phyloP scores from a whole-genome alignment of 2,329 filamentous ascomycete species.

The Ampelomyces quisqualis region DNA sequence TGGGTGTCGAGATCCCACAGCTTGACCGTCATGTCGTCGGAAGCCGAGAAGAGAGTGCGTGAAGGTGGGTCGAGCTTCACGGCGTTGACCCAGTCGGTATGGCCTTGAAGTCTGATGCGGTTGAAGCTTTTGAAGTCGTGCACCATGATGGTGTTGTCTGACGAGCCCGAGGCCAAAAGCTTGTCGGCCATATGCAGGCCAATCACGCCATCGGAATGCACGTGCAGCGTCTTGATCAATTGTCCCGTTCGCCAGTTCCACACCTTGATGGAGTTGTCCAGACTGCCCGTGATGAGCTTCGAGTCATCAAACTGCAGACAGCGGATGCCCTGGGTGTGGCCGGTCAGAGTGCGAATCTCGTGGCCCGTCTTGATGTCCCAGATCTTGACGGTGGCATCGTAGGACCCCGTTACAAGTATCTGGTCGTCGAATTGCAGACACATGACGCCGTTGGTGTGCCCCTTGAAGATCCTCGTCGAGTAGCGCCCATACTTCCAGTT shows the following conservation, averaged over 20 bases:
- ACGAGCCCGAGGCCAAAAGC: conserved; percentile 82
- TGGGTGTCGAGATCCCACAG: conserved; percentile 91
- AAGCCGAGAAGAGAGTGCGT: conserved; percentile 86
- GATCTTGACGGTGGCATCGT: conserved; percentile 92
- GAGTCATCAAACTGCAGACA: conserved; percentile 90
- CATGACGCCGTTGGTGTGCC: conserved; percentile 85
- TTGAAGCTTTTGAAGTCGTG: conserved; percentile 88
- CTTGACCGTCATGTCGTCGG: conserved; percentile 87
- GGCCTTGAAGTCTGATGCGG: conserved; percentile 76
- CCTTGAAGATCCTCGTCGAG: conserved; percentile 78
- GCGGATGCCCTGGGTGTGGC: conserved; percentile 80
- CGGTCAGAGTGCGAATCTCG: conserved; percentile 78
- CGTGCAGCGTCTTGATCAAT: conserved; percentile 76
- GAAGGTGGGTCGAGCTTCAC: conserved; percentile 81
- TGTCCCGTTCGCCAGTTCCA: conserved; percentile 97
- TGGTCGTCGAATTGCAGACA: conserved; percentile 81
- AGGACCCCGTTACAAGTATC: conserved; percentile 89
- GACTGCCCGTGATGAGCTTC: conserved; percentile 85
- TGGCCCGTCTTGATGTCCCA: conserved; percentile 91
- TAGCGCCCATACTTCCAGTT: conserved; percentile 98
- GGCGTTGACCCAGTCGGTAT: conserved; percentile 95
- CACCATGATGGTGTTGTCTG: conserved; percentile 86
- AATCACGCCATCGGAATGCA: conserved; percentile 80
- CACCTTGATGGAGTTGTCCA: conserved; percentile 84
- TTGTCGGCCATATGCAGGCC: conserved; percentile 83